Conservation (phyloP, 2,329 filamentous ascomycete genomes). For the Colletotrichum brevisporum region DNA sequence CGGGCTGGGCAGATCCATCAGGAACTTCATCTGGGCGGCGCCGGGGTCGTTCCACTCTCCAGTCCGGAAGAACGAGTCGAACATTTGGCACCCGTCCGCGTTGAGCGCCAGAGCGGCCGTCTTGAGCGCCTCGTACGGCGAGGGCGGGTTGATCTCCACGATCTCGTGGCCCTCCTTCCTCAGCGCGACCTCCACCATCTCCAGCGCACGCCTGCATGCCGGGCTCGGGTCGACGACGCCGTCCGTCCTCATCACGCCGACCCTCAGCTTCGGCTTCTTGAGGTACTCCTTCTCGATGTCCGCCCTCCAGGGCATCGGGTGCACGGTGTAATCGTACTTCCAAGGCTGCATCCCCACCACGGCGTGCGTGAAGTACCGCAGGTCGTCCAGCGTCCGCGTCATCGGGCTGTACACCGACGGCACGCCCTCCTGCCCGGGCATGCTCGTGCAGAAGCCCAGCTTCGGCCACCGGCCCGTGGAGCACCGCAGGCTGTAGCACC, state of each 20-base stretch:
- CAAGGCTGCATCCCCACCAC: constrained; percentile 88
- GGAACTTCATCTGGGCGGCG: constrained; percentile 79
- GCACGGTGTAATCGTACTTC: constrained; percentile 89
- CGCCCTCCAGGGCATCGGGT: constrained; percentile 84
- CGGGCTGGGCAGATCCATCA: constrained; percentile 80
- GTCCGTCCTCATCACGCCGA: constrained; percentile 85
- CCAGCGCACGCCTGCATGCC: constrained; percentile 83
- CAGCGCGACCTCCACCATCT: constrained; percentile 79
- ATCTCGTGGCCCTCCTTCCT: constrained; percentile 82
- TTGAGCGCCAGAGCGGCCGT: constrained; percentile 87
- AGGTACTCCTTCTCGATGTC: constrained; percentile 71
- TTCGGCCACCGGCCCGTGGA: constrained; percentile 94
- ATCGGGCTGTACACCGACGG: constrained; percentile 93
- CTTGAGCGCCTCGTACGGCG: constrained; percentile 80
- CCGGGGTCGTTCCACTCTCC: constrained; percentile 87
- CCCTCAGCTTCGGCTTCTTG: constrained; percentile 73
- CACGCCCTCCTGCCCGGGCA: constrained; percentile 93
- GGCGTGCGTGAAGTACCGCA: constrained; percentile 85
- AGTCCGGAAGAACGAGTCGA: constrained; percentile 80
- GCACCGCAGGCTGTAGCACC: constrained; percentile 89
- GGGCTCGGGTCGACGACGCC: constrained; percentile 89
- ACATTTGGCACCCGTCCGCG: constrained; percentile 85
- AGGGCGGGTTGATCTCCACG: constrained; percentile 72
- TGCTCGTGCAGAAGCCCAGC: constrained; percentile 84
- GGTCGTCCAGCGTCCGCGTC: constrained; percentile 86